Evolutionary conservation across 2,329 filamentous ascomycete genomes (phyloP).

Genomic region (Fusarium haematococcum): DNA sequence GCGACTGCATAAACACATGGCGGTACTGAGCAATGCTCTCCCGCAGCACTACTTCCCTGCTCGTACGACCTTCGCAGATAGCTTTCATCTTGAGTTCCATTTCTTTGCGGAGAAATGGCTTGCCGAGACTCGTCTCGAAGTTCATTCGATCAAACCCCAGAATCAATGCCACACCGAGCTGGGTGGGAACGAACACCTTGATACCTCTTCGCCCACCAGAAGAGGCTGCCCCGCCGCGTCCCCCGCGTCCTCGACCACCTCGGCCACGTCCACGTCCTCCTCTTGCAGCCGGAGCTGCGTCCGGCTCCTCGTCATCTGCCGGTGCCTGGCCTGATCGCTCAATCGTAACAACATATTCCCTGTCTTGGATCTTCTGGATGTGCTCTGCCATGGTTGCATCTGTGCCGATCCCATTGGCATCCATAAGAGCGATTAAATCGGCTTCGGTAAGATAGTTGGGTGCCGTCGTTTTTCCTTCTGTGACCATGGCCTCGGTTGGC

Average conservation of each 20-base stretch:
- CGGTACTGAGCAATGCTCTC: constrained; percentile 90
- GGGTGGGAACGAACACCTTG: constrained; percentile 92
- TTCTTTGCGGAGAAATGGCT: constrained; percentile 96
- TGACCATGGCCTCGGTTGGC: constrained; percentile 89
- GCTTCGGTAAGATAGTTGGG: constrained; percentile 93
- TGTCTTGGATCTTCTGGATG: constrained; percentile 92
- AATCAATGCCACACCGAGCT: constrained; percentile 89
- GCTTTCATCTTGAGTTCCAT: constrained; percentile 98
- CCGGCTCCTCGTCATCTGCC: constrained; percentile 53
- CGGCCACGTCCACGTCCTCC: constrained; percentile 63
- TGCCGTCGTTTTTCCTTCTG: constrained; percentile 88
- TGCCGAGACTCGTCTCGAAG: constrained; percentile 91
- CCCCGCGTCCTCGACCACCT: constrained; percentile 54
- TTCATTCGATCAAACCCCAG: constrained; percentile 96
- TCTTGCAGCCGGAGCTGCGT: constrained; percentile 54
- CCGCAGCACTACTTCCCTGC: constrained; percentile 78
- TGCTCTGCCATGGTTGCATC: constrained; percentile 99
- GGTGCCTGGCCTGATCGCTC: constrained; percentile 56
- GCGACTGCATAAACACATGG: constrained; percentile 85
- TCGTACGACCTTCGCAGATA: constrained; percentile 89
- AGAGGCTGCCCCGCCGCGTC: constrained; percentile 55
- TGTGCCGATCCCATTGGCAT: constrained; percentile 97
- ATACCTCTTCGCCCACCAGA: constrained; percentile 64
- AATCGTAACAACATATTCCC: constrained; percentile 82
- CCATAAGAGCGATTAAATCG: constrained; percentile 96